Conservation (phyloP, 495 filamentous ascomycete genomes). For the Platismatia glauca region DNA sequence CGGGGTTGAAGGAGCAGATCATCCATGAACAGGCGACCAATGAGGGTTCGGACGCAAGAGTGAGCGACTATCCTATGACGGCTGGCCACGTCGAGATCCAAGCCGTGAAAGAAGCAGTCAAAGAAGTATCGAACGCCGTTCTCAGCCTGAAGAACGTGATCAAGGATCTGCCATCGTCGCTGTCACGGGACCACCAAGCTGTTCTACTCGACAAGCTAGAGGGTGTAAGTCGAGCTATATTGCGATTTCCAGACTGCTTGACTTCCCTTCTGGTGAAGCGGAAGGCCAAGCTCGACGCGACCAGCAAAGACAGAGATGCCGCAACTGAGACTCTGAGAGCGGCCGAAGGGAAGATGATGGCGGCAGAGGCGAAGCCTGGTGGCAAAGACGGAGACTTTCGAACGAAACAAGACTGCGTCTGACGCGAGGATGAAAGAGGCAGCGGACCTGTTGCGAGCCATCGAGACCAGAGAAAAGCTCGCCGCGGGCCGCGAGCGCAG, state of each 20-base stretch:
- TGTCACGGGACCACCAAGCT: not conserved
- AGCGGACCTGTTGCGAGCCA: not conserved
- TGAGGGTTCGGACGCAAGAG: not conserved
- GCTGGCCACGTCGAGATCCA: not conserved
- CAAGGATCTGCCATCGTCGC: not conserved
- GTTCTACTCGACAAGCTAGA: not conserved
- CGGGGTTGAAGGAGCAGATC: not conserved
- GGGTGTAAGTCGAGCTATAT: not conserved
- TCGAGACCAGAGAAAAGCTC: not conserved
- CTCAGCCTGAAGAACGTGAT: not conserved
- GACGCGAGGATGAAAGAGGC: not conserved
- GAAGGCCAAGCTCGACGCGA: not conserved
- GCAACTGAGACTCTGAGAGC: not conserved
- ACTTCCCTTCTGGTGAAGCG: not conserved
- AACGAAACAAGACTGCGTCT: not conserved
- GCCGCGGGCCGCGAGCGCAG: not conserved
- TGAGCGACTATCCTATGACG: not conserved
- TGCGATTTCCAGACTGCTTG: not conserved
- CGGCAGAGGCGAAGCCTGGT: not conserved
- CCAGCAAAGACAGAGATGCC: not conserved
- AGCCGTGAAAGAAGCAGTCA: not conserved
- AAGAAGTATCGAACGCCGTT: not conserved
- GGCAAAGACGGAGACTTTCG: not conserved
- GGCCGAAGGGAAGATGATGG: not conserved
- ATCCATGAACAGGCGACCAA: not conserved